These are phyloP conservation scores for Sarcodon aspratus DNA, from an alignment of 768 basidiomycete genomes.

Conservation along the genomic window DNA sequence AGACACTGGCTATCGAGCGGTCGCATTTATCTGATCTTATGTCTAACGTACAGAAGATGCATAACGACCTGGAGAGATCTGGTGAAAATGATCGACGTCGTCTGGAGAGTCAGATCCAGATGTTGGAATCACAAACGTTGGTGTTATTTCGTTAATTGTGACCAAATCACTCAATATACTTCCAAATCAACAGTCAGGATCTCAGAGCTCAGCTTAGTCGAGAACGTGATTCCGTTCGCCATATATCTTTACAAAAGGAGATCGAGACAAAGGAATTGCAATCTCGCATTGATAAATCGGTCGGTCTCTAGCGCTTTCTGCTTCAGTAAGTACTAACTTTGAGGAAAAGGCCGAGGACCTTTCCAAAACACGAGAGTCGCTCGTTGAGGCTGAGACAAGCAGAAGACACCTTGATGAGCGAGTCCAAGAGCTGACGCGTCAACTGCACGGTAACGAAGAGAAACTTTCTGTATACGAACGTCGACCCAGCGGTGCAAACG, in stretches of 20 bases:
- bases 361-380: constrained; percentile 54
- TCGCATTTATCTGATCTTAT: constrained; percentile 82
- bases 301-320: constrained; percentile 23
- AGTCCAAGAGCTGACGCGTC: constrained; percentile 45
- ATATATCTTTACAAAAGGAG: constrained; percentile 69
- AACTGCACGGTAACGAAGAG: constrained; percentile 69
- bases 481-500: constrained; percentile 25
- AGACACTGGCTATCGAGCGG: constrained; percentile 65
- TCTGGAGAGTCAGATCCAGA: constrained; percentile 68
- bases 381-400: constrained; percentile 66
- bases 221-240: constrained; percentile 68
- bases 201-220: constrained; percentile 54
- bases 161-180: neutral
- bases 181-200: constrained; percentile 45
- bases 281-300: constrained; percentile 56
- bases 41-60: constrained; percentile 84
- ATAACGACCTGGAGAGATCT: constrained; percentile 75
- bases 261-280: constrained; percentile 72
- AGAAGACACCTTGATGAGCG: constrained; percentile 71
- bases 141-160: constrained; percentile 12
- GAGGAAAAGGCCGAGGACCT: constrained; percentile 46
- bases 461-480: constrained; percentile 84
- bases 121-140: constrained; percentile 72
- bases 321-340: neutral
- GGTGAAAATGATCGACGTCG: constrained; percentile 75